A percentile compares a stretch with the other conserved stretches of the same genome.
Conservation (phyloP, 768 basidiomycete genomes). For the Suillus variegatus region DNA sequence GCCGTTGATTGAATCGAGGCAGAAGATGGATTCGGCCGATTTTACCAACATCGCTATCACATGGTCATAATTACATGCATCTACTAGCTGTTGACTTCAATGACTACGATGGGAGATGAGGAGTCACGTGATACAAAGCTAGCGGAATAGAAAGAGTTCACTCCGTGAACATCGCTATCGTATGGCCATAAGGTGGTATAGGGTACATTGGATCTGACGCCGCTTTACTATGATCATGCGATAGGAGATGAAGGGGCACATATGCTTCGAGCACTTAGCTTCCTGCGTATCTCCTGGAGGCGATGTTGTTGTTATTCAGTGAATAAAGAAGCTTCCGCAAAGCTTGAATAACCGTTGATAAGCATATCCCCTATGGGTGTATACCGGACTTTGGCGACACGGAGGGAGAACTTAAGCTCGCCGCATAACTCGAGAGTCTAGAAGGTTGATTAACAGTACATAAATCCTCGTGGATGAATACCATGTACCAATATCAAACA, state of each 20-base stretch:
- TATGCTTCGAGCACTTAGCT: not conserved
- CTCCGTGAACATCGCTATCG: not conserved
- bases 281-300: not conserved
- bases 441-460: not conserved
- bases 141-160: not conserved
- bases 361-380: not conserved
- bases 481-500: not conserved
- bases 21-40: not conserved
- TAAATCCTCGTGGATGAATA: not conserved
- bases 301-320: not conserved
- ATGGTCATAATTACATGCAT: not conserved
- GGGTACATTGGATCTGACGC: not conserved
- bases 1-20: not conserved
- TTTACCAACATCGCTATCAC: not conserved
- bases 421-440: not conserved
- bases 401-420: not conserved
- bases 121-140: not conserved
- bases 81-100: not conserved
- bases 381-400: not conserved
- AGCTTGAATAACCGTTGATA: not conserved
- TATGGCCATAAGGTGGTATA: not conserved
- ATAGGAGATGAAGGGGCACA: not conserved
- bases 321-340: not conserved
- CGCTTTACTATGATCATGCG: not conserved
- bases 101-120: not conserved